phyloP scores from a whole-genome alignment of 1,284 basidiomycete species.

The Irpex sp. region DNA sequence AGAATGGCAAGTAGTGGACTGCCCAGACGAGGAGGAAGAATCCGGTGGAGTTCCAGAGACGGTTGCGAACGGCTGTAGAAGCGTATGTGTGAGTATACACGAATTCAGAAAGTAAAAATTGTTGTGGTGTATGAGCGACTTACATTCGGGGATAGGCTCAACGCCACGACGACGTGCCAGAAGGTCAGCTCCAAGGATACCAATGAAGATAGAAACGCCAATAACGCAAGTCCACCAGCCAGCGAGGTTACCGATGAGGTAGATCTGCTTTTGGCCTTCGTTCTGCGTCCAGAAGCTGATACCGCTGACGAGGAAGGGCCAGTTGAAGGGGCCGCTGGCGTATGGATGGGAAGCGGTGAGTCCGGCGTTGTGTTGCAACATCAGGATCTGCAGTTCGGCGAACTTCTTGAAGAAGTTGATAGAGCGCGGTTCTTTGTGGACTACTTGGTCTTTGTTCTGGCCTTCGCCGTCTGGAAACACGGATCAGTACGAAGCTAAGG shows the following conservation, averaged over 20 bases:
- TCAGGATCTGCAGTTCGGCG: conserved; percentile 87
- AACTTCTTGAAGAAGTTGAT: conserved; percentile 96
- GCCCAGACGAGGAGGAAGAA: conserved; percentile 96
- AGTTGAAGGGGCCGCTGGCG: conserved; percentile 91
- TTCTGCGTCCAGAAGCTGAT: conserved; percentile 98
- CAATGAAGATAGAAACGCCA: conserved; percentile 83
- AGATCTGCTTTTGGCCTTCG: conserved; percentile 87
- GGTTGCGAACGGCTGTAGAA: conserved; percentile 75
- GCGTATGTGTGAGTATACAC: conserved; percentile 2
- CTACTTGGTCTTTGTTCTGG: conserved; percentile 41
- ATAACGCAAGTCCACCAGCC: conserved; percentile 95
- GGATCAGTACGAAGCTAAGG: conserved; percentile 5
- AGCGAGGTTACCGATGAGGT: conserved; percentile 91
- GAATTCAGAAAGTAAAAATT: neutral
- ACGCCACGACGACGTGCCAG: conserved; percentile 84
- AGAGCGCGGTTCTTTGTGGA: conserved; percentile 68
- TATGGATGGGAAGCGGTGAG: conserved; percentile 95
- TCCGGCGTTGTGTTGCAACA: conserved; percentile 98
- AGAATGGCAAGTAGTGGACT: conserved; percentile 97
- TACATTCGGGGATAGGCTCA: conserved; percentile 83
- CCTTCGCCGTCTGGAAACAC: conserved; percentile 54
- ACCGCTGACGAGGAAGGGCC: conserved; percentile 94
- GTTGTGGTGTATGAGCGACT: conserved; percentile 29
- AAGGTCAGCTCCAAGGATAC: conserved; percentile 86
- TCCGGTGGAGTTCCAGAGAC: conserved; percentile 91